These are phyloP conservation scores for Lepidium africanum DNA, from an alignment of 345 rosid genomes.

Conservation along the genomic window DNA sequence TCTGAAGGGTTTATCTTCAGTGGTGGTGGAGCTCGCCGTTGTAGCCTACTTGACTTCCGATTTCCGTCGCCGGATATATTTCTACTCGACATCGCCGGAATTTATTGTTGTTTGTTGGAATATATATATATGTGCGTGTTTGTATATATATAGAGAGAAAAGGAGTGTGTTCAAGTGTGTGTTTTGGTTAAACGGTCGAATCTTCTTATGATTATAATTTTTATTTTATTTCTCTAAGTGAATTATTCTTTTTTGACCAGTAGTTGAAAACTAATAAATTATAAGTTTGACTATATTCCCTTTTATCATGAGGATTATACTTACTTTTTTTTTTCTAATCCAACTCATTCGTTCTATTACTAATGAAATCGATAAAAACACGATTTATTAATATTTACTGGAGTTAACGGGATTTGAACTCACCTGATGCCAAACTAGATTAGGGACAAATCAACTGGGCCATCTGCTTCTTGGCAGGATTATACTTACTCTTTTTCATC, in stretches of 20 bases:
- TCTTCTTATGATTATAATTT: constrained; percentile 6
- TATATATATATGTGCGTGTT: background rate
- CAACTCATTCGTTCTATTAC: too few species aligned
- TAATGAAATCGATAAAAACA: too few species aligned
- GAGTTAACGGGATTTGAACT: too few species aligned
- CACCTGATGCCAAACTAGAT: too few species aligned
- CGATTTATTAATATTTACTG: too few species aligned
- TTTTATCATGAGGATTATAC: constrained; percentile 1
- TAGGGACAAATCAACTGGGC: too few species aligned
- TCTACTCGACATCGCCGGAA: constrained; percentile 26
- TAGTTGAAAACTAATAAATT: background rate
- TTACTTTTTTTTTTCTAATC: background rate
- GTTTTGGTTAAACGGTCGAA: constrained; percentile 23
- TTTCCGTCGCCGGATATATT: constrained; percentile 7
- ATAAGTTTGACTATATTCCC: constrained; percentile 28
- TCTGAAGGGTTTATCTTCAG: constrained; percentile 47
- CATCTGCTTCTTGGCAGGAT: too few species aligned
- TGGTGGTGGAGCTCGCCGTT: constrained; percentile 70
- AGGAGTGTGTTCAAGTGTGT: background rate
- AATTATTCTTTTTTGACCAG: constrained; percentile 17
- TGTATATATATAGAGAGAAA: constrained; percentile 1
- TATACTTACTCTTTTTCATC: background rate
- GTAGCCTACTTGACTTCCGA: constrained; percentile 52
- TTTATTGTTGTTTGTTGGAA: background rate
- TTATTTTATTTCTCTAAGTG: background rate